Evolutionary conservation across 208 protist genomes (phyloP).

Genomic region (Wallacemonas collosoma): DNA sequence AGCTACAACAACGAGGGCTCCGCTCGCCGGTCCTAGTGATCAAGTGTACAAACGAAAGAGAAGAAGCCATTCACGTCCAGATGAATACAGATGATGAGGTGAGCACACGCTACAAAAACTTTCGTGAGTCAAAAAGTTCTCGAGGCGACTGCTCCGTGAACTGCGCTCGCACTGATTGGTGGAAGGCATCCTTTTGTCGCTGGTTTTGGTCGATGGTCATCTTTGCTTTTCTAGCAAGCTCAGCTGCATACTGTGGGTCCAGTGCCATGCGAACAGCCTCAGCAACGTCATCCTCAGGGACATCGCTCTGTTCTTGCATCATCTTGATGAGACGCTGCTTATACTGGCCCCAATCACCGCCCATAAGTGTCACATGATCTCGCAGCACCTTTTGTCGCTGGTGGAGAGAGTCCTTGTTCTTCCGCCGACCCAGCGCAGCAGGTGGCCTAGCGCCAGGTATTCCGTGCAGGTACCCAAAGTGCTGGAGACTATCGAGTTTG

Average conservation of each 20-base stretch:
- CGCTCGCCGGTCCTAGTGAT: too few species aligned
- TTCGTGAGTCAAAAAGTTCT: constrained; percentile 51
- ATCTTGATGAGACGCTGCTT: constrained; percentile 72
- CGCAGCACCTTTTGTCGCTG: constrained; percentile 39
- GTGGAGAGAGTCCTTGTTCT: constrained; percentile 29
- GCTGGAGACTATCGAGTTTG: constrained; percentile 64
- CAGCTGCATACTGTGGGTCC: constrained; percentile 73
- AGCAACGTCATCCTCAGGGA: constrained; percentile 82
- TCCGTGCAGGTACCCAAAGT: constrained; percentile 85
- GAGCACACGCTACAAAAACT: constrained; percentile 7
- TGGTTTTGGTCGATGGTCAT: constrained; percentile 39
- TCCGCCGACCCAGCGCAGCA: constrained; percentile 25
- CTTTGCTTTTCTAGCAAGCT: constrained; percentile 61
- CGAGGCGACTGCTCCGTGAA: constrained; percentile 62
- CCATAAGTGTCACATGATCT: constrained; percentile 73
- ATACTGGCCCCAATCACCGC: constrained; percentile 85
- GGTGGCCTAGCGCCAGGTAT: constrained; percentile 85
- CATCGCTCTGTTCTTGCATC: constrained; percentile 76
- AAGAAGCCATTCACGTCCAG: too few species aligned
- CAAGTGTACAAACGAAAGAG: too few species aligned
- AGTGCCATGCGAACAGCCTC: constrained; percentile 81
- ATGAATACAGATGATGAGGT: too few species aligned
- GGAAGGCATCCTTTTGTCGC: constrained; percentile 54
- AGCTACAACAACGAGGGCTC: too few species aligned
- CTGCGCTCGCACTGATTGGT: constrained; percentile 39